Conservation (phyloP, 371 early-diverging fungal genomes). For the Lichtheimia corymbifera region DNA sequence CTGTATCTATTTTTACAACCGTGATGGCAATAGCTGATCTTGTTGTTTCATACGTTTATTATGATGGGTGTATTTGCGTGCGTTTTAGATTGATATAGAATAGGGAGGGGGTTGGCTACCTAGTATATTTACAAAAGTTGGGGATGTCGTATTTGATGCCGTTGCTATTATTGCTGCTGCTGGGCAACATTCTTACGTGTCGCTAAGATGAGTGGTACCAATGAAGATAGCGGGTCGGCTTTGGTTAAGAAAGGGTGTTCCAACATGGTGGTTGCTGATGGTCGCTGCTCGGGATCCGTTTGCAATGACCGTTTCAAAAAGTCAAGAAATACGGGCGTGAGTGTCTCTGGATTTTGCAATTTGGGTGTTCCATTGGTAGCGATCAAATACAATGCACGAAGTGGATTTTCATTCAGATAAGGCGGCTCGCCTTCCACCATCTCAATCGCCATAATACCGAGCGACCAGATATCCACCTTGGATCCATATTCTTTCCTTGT, state of each 20-base stretch:
- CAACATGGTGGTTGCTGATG: constrained; percentile 74
- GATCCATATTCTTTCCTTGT: constrained; percentile 87
- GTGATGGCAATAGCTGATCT: too few relatives aligned
- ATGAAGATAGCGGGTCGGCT: constrained; percentile 82
- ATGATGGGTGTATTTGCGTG: too few relatives aligned
- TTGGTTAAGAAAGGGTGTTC: constrained; percentile 86
- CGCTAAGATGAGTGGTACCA: constrained; percentile 85
- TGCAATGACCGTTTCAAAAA: constrained; percentile 82
- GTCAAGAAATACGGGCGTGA: constrained; percentile 76
- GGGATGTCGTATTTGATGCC: too few relatives aligned
- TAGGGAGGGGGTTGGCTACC: too few relatives aligned
- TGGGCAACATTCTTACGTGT: constrained; percentile 61
- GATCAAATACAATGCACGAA: constrained; percentile 85
- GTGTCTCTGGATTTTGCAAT: constrained; percentile 82
- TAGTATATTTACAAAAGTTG: too few relatives aligned
- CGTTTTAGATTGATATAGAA: too few relatives aligned
- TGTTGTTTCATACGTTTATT: too few relatives aligned
- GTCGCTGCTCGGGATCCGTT: constrained; percentile 83
- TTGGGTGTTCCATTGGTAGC: constrained; percentile 95
- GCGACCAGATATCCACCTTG: constrained; percentile 96
- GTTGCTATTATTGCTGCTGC: too few relatives aligned
- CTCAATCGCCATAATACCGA: constrained; percentile 97
- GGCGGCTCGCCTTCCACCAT: constrained; percentile 96
- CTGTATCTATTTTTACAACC: too few relatives aligned
- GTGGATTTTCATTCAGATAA: constrained; percentile 91